phyloP scores from a whole-genome alignment of 2,329 filamentous ascomycete genomes.

The Penicillium palitans region DNA sequence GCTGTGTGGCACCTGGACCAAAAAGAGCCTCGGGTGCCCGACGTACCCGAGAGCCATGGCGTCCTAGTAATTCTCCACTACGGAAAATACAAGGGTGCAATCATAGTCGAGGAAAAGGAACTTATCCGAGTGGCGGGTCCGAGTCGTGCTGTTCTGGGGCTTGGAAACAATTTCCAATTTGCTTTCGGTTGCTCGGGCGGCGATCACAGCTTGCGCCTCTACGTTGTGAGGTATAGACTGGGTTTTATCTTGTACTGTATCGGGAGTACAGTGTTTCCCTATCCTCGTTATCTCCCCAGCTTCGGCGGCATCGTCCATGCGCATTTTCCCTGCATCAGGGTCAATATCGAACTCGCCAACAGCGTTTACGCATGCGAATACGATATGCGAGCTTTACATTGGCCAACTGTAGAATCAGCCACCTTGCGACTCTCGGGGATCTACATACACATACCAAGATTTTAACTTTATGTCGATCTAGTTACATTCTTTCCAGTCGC shows the following conservation, averaged over 20 bases:
- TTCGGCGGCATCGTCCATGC: not conserved
- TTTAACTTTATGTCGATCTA: constrained; percentile 2
- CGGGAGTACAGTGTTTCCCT: not conserved
- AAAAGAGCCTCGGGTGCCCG: constrained; percentile 3
- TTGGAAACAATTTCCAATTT: constrained; percentile 1
- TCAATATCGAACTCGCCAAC: constrained; percentile 10
- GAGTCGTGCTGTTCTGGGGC: not conserved
- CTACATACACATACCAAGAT: constrained; percentile 6
- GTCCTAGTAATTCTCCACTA: constrained; percentile 6
- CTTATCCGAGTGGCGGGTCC: not conserved
- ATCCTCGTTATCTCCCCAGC: not conserved
- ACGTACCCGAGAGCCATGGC: constrained; percentile 5
- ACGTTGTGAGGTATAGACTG: not conserved
- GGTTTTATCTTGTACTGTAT: not conserved
- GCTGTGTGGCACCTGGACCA: not conserved
- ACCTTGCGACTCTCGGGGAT: not conserved
- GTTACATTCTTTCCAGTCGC: constrained; percentile 3
- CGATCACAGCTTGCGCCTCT: constrained; percentile 1
- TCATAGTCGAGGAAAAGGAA: not conserved
- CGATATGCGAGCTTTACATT: constrained; percentile 11
- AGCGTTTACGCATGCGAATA: constrained; percentile 12
- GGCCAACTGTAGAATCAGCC: constrained; percentile 11
- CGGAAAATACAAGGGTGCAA: constrained; percentile 5
- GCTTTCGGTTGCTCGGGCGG: constrained; percentile 2
- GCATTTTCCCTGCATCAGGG: not conserved